A percentile compares a stretch with the other conserved stretches of the same genome.
Conservation (phyloP, 2,329 filamentous ascomycete genomes). For the Fusarium verticillioides region DNA sequence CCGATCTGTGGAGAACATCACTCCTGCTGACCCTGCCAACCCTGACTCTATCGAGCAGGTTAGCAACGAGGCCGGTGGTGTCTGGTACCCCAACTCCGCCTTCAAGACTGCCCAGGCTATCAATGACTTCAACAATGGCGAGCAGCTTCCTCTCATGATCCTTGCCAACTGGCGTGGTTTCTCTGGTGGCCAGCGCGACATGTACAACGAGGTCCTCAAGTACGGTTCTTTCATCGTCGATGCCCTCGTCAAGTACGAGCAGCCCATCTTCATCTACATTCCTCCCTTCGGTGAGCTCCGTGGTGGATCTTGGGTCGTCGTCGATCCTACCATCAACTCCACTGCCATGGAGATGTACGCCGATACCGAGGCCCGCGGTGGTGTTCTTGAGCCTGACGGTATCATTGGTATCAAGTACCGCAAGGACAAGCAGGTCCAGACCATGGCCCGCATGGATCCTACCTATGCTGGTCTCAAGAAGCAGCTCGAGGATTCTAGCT, state of each 20-base stretch:
- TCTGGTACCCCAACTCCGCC: slow-evolving; percentile 99
- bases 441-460: slow-evolving; percentile 93
- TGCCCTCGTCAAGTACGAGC: slow-evolving; percentile 96
- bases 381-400: slow-evolving; percentile 97
- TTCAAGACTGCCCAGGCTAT: slow-evolving; percentile 99
- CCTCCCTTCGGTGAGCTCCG: slow-evolving; percentile 95
- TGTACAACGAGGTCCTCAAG: slow-evolving; percentile 99
- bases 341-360: slow-evolving; percentile 99
- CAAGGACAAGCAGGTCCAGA: slow-evolving; percentile 95
- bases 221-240: slow-evolving; percentile 99
- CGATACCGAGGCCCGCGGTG: slow-evolving; percentile 91
- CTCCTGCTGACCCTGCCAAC: slow-evolving; percentile 95
- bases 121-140: slow-evolving; percentile 98
- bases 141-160: slow-evolving; percentile 98
- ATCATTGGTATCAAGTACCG: slow-evolving; percentile 99
- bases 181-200: slow-evolving; percentile 98
- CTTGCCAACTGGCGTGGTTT: slow-evolving; percentile 99
- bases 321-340: slow-evolving; percentile 98
- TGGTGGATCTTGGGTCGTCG: slow-evolving; percentile 99
- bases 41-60: slow-evolving; percentile 98
- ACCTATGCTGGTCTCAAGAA: slow-evolving; percentile 87
- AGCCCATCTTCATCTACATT: slow-evolving; percentile 99
- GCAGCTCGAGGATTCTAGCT: slow-evolving; percentile 69
- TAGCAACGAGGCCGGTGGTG: slow-evolving; percentile 93
- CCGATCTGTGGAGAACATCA: slow-evolving; percentile 95